Base-by-base conservation (phyloP, 2,329 filamentous ascomycete genomes). In the Sphaerulina populicola region DNA sequence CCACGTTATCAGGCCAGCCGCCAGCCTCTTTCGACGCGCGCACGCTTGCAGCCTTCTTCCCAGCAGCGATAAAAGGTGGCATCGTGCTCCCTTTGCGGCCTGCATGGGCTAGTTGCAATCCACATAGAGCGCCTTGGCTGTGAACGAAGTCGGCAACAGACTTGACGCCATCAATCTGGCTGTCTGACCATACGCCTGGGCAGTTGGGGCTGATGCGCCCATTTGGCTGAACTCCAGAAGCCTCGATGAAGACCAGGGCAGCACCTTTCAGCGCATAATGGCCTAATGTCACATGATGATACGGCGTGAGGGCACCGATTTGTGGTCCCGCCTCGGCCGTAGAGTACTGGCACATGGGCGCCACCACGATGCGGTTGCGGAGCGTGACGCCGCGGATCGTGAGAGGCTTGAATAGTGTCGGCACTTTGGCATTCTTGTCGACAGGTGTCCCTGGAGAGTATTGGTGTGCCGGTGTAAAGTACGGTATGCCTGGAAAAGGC, bases 181-280 rank as follows among this genome's bases (percentile, higher is more conserved):
- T 80, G 66, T 95, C 89, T 52, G 83, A 75, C 90, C 89, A 96
- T 9, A 95, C 71, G 1, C 90, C 88, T 4, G 74, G 71, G 65
- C 90, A 86, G 65, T 90, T 76, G 1, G 88, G 87, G 1, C 85
- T 83, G 71, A 94, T 94, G 49, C 89, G 80, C 15, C 89, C 89
- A 59, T 90, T 83, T 6, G 86, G 71, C n/a, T 80, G 74, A 0
- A 94, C 85, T 27, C 82, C 75, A 0, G 85, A 88, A 33, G 88
- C 88, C 72, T 95, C 90, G 52, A 90, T 76, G 55, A 90, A 79
- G 44, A 84, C 73, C 11, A 94, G 73, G 1, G 80, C 83, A 0
- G 86, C 82, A 12, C 89, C 89, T 55, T 85, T 81, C 49, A 84
- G 75, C 14, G 86, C 78, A 59, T 88, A 89, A 56, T 87, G 82